Evolutionary conservation across 2,329 filamentous ascomycete genomes (phyloP).

Genomic region (Lecanicillium sp.): DNA sequence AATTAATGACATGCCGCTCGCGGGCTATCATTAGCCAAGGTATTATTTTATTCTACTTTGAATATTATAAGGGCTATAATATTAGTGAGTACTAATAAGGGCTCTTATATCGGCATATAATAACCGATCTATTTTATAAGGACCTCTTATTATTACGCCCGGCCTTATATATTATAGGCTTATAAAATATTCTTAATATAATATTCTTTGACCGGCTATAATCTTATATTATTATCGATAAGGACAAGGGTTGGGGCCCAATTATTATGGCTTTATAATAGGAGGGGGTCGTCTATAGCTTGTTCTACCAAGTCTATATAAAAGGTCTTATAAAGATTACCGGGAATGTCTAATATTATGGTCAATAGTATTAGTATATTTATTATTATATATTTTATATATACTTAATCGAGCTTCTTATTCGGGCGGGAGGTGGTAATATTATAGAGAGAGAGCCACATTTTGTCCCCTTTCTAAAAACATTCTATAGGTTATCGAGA

Average conservation of each 20-base stretch:
- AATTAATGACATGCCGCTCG: no score
- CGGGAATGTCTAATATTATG: constrained; percentile 3
- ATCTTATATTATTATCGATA: background rate
- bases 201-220: background rate
- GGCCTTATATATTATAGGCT: background rate
- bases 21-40: no score
- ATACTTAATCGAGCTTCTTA: constrained; percentile 7
- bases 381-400: constrained; percentile 6
- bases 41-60: no score
- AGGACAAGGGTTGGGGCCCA: background rate
- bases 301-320: constrained; percentile 9
- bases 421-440: background rate
- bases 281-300: background rate
- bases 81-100: background rate
- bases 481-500: constrained; percentile 2
- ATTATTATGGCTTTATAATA: background rate
- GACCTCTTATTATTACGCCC: background rate
- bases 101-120: no score
- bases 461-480: background rate
- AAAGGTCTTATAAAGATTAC: background rate
- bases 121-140: no score
- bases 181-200: no score
- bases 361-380: background rate
- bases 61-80: background rate
- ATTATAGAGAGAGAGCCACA: background rate